These are phyloP conservation scores for thale cress (Arabidopsis thaliana) DNA, from an alignment of 345 rosid genomes.

Conservation along the genomic window DNA sequence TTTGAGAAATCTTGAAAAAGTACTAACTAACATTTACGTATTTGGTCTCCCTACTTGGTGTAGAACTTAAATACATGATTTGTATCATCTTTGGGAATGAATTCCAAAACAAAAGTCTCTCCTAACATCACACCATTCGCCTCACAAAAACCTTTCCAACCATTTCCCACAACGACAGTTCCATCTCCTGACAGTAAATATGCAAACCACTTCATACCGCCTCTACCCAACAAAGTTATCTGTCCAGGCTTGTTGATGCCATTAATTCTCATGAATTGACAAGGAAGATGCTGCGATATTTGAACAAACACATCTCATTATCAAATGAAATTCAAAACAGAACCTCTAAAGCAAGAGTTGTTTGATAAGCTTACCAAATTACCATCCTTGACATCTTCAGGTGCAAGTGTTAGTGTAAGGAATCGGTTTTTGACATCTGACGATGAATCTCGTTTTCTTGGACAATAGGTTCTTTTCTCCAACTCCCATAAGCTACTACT, in stretches of 20 bases:
- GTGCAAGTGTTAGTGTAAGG: slow-evolving; percentile 20
- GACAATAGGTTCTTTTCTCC: slow-evolving; percentile 12
- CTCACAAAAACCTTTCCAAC: slow-evolving; percentile 38
- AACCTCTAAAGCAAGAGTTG: slow-evolving; percentile 10
- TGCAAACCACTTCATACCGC: slow-evolving; percentile 38
- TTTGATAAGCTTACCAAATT: slow-evolving; percentile 22
- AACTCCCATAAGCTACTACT: slow-evolving; percentile 1
- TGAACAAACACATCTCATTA: background rate
- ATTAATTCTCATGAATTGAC: slow-evolving; percentile 18
- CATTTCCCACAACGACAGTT: slow-evolving; percentile 29
- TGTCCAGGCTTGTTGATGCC: slow-evolving; percentile 27
- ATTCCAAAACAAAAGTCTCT: slow-evolving; percentile 30
- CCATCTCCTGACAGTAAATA: slow-evolving; percentile 29
- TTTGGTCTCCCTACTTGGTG: background rate
- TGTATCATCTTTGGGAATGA: slow-evolving; percentile 5
- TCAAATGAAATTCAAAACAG: background rate
- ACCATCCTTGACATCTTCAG: slow-evolving; percentile 31
- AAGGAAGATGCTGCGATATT: slow-evolving; percentile 10
- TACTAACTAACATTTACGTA: background rate
- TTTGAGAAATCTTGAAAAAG: slow-evolving; percentile 1
- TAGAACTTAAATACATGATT: slow-evolving; percentile 22
- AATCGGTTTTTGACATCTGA: slow-evolving; percentile 10
- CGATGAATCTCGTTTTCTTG: background rate
- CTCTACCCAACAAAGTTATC: slow-evolving; percentile 32
- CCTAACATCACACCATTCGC: slow-evolving; percentile 40